Conservation (phyloP, 2,329 filamentous ascomycete species). For the Neocatenulostroma microsporum region DNA sequence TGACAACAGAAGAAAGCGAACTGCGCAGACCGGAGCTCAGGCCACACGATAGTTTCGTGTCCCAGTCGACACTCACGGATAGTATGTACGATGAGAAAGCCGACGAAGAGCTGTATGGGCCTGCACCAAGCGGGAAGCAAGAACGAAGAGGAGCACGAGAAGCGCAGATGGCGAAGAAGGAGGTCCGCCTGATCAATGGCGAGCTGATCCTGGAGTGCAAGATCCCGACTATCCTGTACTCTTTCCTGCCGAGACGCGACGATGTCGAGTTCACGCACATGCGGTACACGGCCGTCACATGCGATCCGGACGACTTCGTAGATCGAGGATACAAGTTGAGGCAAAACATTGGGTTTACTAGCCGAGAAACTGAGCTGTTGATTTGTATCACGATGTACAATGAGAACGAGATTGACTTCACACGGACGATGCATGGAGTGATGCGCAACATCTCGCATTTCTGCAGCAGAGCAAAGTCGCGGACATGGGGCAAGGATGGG, state of each 20-base stretch:
- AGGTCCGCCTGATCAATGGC: slow-evolving; percentile 93
- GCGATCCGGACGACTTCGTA: slow-evolving; percentile 90
- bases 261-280: slow-evolving; percentile 97
- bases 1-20: slow-evolving; percentile 40
- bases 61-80: slow-evolving; percentile 54
- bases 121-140: slow-evolving; percentile 79
- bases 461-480: slow-evolving; percentile 81
- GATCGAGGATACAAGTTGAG: slow-evolving; percentile 83
- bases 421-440: slow-evolving; percentile 94
- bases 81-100: slow-evolving; percentile 54
- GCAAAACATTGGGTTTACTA: slow-evolving; percentile 76
- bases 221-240: slow-evolving; percentile 96
- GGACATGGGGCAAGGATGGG: slow-evolving; percentile 92
- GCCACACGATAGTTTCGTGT: slow-evolving; percentile 57
- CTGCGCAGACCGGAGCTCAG: slow-evolving; percentile 47
- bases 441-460: slow-evolving; percentile 98
- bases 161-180: slow-evolving; percentile 84
- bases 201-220: slow-evolving; percentile 98
- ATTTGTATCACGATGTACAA: slow-evolving; percentile 99
- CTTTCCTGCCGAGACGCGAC: slow-evolving; percentile 85
- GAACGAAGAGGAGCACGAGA: slow-evolving; percentile 77
- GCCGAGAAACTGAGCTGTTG: slow-evolving; percentile 87
- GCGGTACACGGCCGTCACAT: slow-evolving; percentile 98
- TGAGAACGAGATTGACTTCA: slow-evolving; percentile 94
- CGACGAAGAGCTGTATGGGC: slow-evolving; percentile 60